Evolutionary conservation across 345 rosid species (phyloP).

Genomic region (Acer yangbiense): DNA sequence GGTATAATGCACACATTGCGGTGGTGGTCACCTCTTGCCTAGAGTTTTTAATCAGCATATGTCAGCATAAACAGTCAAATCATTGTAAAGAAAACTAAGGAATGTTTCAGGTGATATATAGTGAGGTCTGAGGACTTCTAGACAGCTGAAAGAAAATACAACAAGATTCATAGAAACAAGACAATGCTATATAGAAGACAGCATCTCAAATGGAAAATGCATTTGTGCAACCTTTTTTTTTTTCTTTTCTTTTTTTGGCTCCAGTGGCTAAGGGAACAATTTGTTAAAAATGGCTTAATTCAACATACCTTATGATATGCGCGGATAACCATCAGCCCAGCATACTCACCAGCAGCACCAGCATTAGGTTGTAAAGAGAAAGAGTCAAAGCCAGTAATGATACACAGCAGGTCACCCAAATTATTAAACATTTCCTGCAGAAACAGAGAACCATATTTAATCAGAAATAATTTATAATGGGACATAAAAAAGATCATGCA

Average conservation of each 20-base stretch:
- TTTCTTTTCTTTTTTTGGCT: not conserved
- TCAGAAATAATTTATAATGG: slow-evolving; percentile 23
- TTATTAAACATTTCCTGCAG: slow-evolving; percentile 87
- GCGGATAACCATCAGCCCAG: slow-evolving; percentile 99
- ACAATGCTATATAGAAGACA: not conserved
- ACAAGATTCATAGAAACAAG: not conserved
- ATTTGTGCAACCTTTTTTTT: too few relatives aligned
- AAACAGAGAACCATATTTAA: slow-evolving; percentile 21
- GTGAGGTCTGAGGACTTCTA: not conserved
- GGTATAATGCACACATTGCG: slow-evolving; percentile 97
- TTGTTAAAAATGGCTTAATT: not conserved
- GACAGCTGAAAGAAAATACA: not conserved
- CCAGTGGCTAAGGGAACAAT: slow-evolving; percentile 1
- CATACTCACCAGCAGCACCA: slow-evolving; percentile 97
- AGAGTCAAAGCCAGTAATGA: slow-evolving; percentile 94
- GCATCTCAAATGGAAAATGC: too few relatives aligned
- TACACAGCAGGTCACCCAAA: slow-evolving; percentile 83
- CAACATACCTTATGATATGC: slow-evolving; percentile 83
- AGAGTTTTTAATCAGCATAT: slow-evolving; percentile 27
- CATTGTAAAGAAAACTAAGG: not conserved
- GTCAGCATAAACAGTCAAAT: slow-evolving; percentile 5
- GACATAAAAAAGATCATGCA: not conserved
- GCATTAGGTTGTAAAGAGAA: slow-evolving; percentile 99
- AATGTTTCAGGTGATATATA: not conserved
- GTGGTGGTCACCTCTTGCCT: slow-evolving; percentile 98